phyloP scores from a whole-genome alignment of 78 protist species.

The Dictyostelium brefeldianum region DNA sequence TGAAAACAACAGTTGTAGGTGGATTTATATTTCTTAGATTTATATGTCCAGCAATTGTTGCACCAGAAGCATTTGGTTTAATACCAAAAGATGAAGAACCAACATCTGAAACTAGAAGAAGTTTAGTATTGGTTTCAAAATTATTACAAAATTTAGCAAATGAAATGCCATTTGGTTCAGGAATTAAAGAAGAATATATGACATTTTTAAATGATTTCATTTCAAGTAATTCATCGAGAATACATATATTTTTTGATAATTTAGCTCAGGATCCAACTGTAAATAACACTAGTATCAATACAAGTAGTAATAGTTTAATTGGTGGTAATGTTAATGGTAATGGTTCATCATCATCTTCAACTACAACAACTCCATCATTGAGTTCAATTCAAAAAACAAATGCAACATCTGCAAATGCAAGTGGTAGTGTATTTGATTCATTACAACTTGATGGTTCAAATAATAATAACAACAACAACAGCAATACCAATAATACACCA shows the following conservation, averaged over 20 bases:
- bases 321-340: neutral
- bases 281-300: neutral
- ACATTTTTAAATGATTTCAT: constrained; percentile 41
- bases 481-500: neutral
- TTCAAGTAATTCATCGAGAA: constrained; percentile 17
- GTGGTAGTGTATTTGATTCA: neutral
- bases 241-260: constrained; percentile 52
- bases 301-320: neutral
- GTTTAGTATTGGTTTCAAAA: constrained; percentile 60
- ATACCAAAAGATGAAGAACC: constrained; percentile 37
- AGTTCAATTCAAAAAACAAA: neutral
- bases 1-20: constrained; percentile 74
- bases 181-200: constrained; percentile 72
- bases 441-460: neutral
- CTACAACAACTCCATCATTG: neutral
- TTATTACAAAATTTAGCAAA: constrained; percentile 60
- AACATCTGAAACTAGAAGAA: constrained; percentile 44
- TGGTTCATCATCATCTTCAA: neutral
- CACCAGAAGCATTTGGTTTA: constrained; percentile 74
- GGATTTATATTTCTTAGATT: constrained; percentile 61
- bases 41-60: constrained; percentile 80
- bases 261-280: constrained; percentile 12
- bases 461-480: neutral
- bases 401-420: neutral
- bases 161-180: constrained; percentile 73